Conservation (phyloP, 176 grass and related monocot genomes). For the Eragrostis nindensis region DNA sequence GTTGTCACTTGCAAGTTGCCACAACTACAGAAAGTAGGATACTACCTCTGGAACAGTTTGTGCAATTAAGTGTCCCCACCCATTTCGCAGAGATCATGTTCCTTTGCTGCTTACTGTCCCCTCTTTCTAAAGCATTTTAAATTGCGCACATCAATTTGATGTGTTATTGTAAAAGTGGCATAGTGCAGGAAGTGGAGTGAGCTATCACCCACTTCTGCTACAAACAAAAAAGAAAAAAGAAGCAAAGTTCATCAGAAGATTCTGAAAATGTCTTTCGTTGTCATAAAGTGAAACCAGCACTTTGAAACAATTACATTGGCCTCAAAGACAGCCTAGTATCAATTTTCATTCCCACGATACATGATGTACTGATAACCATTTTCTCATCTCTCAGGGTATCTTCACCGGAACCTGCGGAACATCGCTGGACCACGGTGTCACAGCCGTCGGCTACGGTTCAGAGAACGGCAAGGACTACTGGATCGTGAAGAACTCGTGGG, state of each 20-base stretch:
- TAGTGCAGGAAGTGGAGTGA: conserved; percentile 39
- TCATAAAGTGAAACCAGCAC: neutral
- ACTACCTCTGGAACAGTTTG: neutral
- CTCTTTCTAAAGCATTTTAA: conserved; percentile 35
- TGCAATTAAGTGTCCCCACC: neutral
- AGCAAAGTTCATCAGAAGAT: neutral
- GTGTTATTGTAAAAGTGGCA: neutral
- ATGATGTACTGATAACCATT: conserved; percentile 2
- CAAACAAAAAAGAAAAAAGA: no score
- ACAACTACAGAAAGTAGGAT: neutral
- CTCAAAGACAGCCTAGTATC: no score
- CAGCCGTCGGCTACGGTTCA: conserved; percentile 67
- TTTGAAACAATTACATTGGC: neutral
- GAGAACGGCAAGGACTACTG: conserved; percentile 78
- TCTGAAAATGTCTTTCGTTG: conserved; percentile 16
- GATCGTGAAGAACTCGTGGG: conserved; percentile 96
- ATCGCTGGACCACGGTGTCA: conserved; percentile 74
- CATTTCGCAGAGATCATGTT: conserved; percentile 5
- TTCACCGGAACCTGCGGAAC: conserved; percentile 85
- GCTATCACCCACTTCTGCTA: conserved; percentile 26
- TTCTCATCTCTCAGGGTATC: conserved; percentile 58
- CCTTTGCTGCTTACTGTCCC: conserved; percentile 1
- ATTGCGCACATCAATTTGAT: neutral
- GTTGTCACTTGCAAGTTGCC: conserved; percentile 21
- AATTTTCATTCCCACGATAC: conserved; percentile 7